Conservation (phyloP, 768 basidiomycete species). For the Boletus patriciae region DNA sequence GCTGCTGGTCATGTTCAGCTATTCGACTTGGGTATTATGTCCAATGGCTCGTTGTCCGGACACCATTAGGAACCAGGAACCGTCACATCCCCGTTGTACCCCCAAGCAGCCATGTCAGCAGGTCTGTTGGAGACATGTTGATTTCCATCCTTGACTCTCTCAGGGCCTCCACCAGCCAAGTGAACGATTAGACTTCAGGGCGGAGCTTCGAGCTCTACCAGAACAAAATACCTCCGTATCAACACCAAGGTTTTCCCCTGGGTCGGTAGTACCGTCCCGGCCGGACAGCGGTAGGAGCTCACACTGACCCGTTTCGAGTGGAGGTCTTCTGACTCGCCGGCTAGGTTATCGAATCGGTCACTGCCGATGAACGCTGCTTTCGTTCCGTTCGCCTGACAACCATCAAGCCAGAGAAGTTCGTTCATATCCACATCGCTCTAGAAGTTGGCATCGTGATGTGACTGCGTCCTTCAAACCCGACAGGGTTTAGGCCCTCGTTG, state of each 20-base stretch:
- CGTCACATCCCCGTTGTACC: not conserved
- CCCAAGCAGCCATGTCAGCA: not conserved
- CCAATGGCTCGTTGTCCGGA: not conserved
- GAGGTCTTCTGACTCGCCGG: conserved; percentile 6
- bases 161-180: not conserved
- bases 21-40: not conserved
- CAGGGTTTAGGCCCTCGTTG: not conserved
- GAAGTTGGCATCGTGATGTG: conserved; percentile 1
- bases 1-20: not conserved
- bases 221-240: not conserved
- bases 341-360: not conserved
- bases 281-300: not conserved
- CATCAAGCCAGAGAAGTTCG: conserved; percentile 12
- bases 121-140: not conserved
- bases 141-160: not conserved
- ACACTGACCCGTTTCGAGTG: not conserved
- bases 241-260: not conserved
- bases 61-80: not conserved
- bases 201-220: not conserved
- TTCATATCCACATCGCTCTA: conserved; percentile 5
- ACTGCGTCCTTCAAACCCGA: not conserved
- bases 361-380: not conserved
- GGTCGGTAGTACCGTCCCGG: not conserved
- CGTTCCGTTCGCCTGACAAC: conserved; percentile 20
- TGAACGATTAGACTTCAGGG: not conserved